Percentiles rank a stretch among this genome's conserved stretches.
These are phyloP conservation scores for Pyronema domesticum DNA, from an alignment of 495 filamentous ascomycete genomes.

Conservation along the genomic window DNA sequence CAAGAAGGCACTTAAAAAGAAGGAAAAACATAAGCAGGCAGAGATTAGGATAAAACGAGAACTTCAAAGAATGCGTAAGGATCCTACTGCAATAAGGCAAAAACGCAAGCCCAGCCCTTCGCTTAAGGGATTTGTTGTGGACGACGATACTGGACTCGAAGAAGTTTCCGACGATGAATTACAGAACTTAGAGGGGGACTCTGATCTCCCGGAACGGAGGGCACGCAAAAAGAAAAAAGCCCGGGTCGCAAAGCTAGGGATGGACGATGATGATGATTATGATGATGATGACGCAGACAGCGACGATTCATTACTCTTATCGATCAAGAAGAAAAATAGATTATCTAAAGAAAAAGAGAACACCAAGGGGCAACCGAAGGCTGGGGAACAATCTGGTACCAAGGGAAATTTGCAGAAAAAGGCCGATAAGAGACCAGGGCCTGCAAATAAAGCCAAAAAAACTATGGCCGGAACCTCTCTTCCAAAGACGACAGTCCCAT, in stretches of 20 bases:
- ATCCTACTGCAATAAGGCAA: not conserved
- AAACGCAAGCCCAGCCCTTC: not conserved
- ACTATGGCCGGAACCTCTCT: no score
- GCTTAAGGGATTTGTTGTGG: not conserved
- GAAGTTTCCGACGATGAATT: slow-evolving; percentile 20
- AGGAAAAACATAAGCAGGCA: slow-evolving; percentile 15
- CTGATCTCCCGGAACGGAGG: not conserved
- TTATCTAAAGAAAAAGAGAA: not conserved
- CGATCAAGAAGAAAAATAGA: slow-evolving; percentile 6
- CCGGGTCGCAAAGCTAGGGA: slow-evolving; percentile 7
- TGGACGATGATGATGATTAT: slow-evolving; percentile 11
- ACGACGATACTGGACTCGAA: slow-evolving; percentile 4
- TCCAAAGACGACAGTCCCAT: no score
- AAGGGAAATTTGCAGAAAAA: not conserved
- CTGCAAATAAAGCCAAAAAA: no score
- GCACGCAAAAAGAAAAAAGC: slow-evolving; percentile 8
- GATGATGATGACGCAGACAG: slow-evolving; percentile 1
- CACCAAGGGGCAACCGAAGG: not conserved
- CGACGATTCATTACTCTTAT: slow-evolving; percentile 7
- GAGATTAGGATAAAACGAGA: slow-evolving; percentile 2
- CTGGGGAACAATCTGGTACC: not conserved
- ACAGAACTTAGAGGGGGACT: slow-evolving; percentile 14
- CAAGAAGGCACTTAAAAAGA: slow-evolving; percentile 16
- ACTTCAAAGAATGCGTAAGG: not conserved
- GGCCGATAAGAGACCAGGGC: no score